A percentile compares a stretch with the other conserved stretches of the same genome.
Evolutionary conservation across 208 protist species (phyloP).

Genomic region (Trypanosoma rangeli): DNA sequence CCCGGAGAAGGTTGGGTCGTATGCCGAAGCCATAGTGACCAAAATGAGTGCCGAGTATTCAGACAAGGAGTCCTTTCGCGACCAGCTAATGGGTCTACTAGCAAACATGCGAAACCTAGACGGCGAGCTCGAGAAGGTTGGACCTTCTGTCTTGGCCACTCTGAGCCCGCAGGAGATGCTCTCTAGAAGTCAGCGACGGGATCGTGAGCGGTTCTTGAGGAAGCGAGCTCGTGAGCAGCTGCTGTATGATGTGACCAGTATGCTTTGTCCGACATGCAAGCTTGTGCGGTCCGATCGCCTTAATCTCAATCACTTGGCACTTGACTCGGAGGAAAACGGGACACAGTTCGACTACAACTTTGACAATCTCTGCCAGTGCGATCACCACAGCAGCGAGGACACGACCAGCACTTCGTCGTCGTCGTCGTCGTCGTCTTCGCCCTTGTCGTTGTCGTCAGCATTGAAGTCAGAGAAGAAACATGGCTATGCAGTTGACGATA

Average conservation of each 20-base stretch:
- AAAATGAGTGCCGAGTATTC: slow-evolving; percentile 31
- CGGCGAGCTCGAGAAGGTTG: slow-evolving; percentile 49
- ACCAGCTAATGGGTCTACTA: slow-evolving; percentile 69
- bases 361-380: slow-evolving; percentile 80
- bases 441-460: background rate
- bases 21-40: slow-evolving; percentile 48
- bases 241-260: slow-evolving; percentile 69
- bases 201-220: slow-evolving; percentile 42
- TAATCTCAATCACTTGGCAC: slow-evolving; percentile 85
- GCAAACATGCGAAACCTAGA: slow-evolving; percentile 79
- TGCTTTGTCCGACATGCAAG: slow-evolving; percentile 85
- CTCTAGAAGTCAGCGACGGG: slow-evolving; percentile 49
- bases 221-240: slow-evolving; percentile 83
- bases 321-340: slow-evolving; percentile 88
- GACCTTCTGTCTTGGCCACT: slow-evolving; percentile 42
- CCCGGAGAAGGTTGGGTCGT: slow-evolving; percentile 26
- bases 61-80: slow-evolving; percentile 63
- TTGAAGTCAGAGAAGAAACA: background rate
- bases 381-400: slow-evolving; percentile 59
- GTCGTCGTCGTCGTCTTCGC: background rate
- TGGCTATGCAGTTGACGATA: background rate
- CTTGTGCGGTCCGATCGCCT: slow-evolving; percentile 79
- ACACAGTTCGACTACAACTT: slow-evolving; percentile 92
- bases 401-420: slow-evolving; percentile 15
- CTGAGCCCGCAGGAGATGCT: slow-evolving; percentile 82